Conservation (phyloP, 441 rosid genomes). For the Erodium trifolium region DNA sequence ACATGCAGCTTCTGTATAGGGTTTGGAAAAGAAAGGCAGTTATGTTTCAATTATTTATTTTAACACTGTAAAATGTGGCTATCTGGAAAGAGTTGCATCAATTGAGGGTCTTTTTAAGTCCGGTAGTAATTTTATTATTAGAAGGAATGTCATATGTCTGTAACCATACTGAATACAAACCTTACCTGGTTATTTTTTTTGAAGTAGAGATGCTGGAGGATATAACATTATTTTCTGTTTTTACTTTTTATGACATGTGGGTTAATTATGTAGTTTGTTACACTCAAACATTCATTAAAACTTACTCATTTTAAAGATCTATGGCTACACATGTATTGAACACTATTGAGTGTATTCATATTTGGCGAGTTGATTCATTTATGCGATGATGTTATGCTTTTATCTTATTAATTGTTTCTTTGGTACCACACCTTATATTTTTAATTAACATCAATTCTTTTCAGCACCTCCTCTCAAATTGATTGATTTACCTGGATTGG, state of each 20-base stretch:
- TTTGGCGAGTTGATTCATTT: neutral
- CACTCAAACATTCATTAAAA: neutral
- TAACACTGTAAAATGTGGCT: too few species aligned
- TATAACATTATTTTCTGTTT: neutral
- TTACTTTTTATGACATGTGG: neutral
- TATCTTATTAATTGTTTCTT: neutral
- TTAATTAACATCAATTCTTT: neutral
- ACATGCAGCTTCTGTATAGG: neutral
- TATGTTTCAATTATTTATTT: too few species aligned
- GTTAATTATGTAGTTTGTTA: neutral
- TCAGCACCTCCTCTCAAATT: conserved; percentile 88
- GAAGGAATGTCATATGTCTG: neutral
- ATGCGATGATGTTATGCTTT: neutral
- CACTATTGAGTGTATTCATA: neutral
- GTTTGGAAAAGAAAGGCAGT: neutral
- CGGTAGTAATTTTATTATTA: neutral
- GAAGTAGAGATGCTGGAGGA: neutral
- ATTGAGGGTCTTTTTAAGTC: neutral
- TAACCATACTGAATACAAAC: neutral
- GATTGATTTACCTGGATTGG: conserved; percentile 88
- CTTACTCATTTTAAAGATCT: neutral
- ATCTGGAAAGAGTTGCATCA: neutral
- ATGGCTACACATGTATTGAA: neutral
- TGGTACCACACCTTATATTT: neutral
- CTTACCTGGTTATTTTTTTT: neutral